Base-by-base conservation (phyloP, 208 protist genomes). In the Trypanosoma grayi region DNA sequence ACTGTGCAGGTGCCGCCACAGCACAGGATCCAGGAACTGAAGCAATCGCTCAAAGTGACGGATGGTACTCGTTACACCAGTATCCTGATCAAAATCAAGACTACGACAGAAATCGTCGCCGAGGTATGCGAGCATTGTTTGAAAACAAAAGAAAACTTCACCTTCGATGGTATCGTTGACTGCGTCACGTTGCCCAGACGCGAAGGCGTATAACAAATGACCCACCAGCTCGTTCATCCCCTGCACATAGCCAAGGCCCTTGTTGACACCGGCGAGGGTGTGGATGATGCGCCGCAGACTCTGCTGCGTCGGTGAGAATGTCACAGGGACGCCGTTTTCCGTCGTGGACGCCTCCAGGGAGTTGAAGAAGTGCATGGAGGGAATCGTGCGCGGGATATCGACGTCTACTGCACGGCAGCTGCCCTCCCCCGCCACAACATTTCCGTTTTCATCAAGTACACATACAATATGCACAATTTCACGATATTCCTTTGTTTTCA, bases 201-300 rank as follows among this genome's bases (percentile, higher is more conserved):
- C 62, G 41, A 86, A 91, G 2, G 83, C 80, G 56, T 83, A 90
- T 3, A 96, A 65, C 10, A 93, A 63, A 41, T 91, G 81, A 5
- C 73, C 83, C 1, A 83, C 82, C 18, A 92, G 67, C 40, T 93
- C 83, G 60, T 91, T 96, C 85, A 93, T 93, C 0, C 85, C 85
- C 53, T 92, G 86, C 14, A 94, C 81, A 60, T 94, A 97, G 7
- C 81, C 75, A 22, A 93, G 44, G 0, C 86, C 80, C 24, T 76
- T 87, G 47, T 95, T 92, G 0, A 83, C 77, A 9, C 44, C 57
- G 14, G 79, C 82, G 9, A 81, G 77, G 5, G 81, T 77, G 52
- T 80, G 81, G 7, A 94, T 65, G n/a, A 97, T 78, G 30, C 88
- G 70, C 4, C 79, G 66, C 18, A 95, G 55, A 14, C 65, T 64